Evolutionary conservation across 1,139 yeast species (phyloP).

Genomic region (Taphrina deformans): DNA sequence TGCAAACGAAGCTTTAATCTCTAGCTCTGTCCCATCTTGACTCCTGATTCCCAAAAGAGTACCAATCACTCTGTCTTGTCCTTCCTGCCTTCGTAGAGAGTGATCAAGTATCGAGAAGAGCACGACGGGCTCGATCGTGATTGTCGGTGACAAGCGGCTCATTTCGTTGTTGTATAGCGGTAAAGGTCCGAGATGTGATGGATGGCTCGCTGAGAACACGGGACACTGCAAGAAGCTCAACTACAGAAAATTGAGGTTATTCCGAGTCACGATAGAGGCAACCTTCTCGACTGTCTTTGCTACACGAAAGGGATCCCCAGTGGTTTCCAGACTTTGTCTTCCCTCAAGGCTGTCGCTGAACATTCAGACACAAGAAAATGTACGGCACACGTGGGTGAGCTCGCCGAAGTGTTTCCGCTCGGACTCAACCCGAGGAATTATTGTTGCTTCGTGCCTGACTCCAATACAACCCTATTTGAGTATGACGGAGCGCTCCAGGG

Average conservation of each 20-base stretch:
- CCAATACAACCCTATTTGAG: neutral
- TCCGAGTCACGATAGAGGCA: no score
- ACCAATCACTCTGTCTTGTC: constrained; percentile 70
- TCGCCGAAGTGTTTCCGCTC: neutral
- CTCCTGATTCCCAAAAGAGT: constrained; percentile 78
- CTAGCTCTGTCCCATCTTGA: constrained; percentile 80
- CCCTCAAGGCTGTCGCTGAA: neutral
- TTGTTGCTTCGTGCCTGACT: neutral
- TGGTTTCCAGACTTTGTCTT: neutral
- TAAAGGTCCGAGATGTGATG: no score
- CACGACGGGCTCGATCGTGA: constrained; percentile 41
- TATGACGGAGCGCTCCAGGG: neutral
- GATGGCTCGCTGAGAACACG: no score
- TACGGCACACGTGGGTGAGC: neutral
- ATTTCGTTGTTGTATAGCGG: no score
- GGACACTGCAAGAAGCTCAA: no score
- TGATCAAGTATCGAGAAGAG: constrained; percentile 69
- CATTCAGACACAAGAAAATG: constrained; percentile 3
- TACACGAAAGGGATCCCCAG: no score
- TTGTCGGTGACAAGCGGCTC: constrained; percentile 25
- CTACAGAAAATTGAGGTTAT: no score
- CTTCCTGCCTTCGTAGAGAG: constrained; percentile 52
- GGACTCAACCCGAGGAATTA: neutral
- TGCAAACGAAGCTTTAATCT: constrained; percentile 73
- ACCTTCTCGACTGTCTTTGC: no score